phyloP scores from a whole-genome alignment of 805 yeast genomes.

The Yarrowia bubula region DNA sequence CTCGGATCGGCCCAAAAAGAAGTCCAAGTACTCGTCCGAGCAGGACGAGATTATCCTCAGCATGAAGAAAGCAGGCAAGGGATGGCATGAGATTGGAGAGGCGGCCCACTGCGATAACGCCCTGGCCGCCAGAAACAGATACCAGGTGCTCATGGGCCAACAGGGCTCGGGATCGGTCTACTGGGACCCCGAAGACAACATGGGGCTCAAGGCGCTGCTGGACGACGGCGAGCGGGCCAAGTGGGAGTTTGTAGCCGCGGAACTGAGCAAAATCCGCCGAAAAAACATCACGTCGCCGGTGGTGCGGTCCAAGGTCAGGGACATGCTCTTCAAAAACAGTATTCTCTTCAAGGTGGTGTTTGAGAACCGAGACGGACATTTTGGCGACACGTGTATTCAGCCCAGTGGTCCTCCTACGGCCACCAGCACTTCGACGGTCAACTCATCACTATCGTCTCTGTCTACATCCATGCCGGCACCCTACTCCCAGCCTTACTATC shows the following conservation, averaged over 20 bases:
- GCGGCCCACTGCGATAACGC: conserved; percentile 61
- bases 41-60: conserved; percentile 66
- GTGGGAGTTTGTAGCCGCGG: conserved; percentile 63
- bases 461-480: conserved; percentile 8
- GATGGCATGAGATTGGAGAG: conserved; percentile 75
- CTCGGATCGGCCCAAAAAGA: conserved; percentile 55
- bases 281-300: conserved; percentile 52
- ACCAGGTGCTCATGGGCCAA: conserved; percentile 78
- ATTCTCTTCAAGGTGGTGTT: conserved; percentile 52
- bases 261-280: conserved; percentile 52
- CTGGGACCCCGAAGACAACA: conserved; percentile 59
- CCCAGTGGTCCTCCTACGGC: not conserved
- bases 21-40: conserved; percentile 65
- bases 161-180: conserved; percentile 71
- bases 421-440: not conserved
- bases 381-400: conserved; percentile 2
- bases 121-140: conserved; percentile 72
- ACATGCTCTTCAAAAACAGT: conserved; percentile 56
- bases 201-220: conserved; percentile 49
- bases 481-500: conserved; percentile 13
- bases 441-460: not conserved
- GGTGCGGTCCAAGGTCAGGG: conserved; percentile 54
- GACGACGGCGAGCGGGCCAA: conserved; percentile 72
- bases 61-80: conserved; percentile 59
- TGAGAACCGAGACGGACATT: conserved; percentile 23